Evolutionary conservation across 495 filamentous ascomycete species (phyloP).

Genomic region (Penicilliopsis zonata): DNA sequence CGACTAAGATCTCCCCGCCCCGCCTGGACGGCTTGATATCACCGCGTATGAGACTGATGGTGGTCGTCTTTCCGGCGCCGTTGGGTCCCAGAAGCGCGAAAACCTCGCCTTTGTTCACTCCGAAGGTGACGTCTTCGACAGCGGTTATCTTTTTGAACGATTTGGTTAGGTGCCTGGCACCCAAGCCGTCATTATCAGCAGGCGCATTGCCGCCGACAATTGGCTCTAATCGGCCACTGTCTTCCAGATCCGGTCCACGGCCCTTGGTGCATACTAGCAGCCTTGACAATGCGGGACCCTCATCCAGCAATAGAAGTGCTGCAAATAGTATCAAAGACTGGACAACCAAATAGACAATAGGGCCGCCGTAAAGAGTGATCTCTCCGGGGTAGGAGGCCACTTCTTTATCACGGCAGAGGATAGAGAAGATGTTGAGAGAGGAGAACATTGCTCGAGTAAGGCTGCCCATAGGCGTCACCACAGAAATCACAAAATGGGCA

Average conservation of each 20-base stretch:
- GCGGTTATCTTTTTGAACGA: constrained; percentile 55
- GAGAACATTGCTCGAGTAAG: constrained; percentile 59
- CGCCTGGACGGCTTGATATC: constrained; percentile 54
- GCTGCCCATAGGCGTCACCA: constrained; percentile 56
- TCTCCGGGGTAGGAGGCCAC: constrained; percentile 56
- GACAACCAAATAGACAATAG: constrained; percentile 62
- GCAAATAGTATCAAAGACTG: constrained; percentile 56
- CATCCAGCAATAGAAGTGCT: constrained; percentile 60
- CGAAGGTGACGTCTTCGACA: constrained; percentile 74
- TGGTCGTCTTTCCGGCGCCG: constrained; percentile 79
- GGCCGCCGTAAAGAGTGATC: constrained; percentile 63
- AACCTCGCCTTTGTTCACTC: constrained; percentile 61
- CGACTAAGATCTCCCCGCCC: constrained; percentile 60
- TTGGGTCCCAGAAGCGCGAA: constrained; percentile 84
- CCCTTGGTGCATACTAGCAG: constrained; percentile 21
- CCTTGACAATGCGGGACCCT: constrained; percentile 43
- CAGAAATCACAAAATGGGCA: constrained; percentile 55
- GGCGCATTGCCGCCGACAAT: constrained; percentile 39
- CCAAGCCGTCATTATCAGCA: constrained; percentile 50
- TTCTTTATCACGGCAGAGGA: constrained; percentile 48
- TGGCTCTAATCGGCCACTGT: constrained; percentile 26
- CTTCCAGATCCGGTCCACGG: constrained; percentile 27
- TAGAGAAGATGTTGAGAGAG: constrained; percentile 64
- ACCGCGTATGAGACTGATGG: constrained; percentile 74
- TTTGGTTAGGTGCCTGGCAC: constrained; percentile 66